Conservation (phyloP, 2,329 filamentous ascomycete genomes). For the Furcasterigmium sp. region DNA sequence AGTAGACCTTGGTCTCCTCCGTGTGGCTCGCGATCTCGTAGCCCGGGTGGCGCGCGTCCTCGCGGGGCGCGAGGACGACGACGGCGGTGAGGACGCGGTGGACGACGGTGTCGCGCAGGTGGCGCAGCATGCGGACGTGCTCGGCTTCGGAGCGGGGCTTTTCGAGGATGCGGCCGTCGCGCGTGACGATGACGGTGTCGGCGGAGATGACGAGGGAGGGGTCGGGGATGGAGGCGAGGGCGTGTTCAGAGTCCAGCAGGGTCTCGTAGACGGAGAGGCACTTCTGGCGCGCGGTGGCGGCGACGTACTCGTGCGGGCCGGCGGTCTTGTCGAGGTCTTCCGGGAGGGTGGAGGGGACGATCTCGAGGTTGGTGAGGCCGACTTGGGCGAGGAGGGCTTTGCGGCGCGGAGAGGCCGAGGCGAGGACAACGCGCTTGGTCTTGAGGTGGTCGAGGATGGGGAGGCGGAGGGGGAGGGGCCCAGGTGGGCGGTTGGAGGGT, state of each 20-base stretch:
- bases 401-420: slow-evolving; percentile 81
- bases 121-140: slow-evolving; percentile 78
- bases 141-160: slow-evolving; percentile 80
- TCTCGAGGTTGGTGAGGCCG: slow-evolving; percentile 75
- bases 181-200: slow-evolving; percentile 82
- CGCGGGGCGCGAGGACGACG: slow-evolving; percentile 74
- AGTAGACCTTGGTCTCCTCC: slow-evolving; percentile 89
- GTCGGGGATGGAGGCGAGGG: slow-evolving; percentile 49
- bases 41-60: slow-evolving; percentile 75
- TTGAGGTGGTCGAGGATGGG: slow-evolving; percentile 74
- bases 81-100: slow-evolving; percentile 88
- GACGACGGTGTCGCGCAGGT: slow-evolving; percentile 67
- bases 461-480: slow-evolving; percentile 65
- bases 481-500: slow-evolving; percentile 34
- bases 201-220: slow-evolving; percentile 83
- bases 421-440: slow-evolving; percentile 78
- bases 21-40: slow-evolving; percentile 78
- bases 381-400: slow-evolving; percentile 74
- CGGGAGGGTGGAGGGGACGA: slow-evolving; percentile 75
- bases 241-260: slow-evolving; percentile 29
- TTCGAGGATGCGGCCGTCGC: slow-evolving; percentile 75
- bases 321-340: slow-evolving; percentile 77
- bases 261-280: slow-evolving; percentile 64
- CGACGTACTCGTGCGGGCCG: slow-evolving; percentile 84
- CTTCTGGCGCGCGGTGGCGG: slow-evolving; percentile 80